Evolutionary conservation across 495 filamentous ascomycete genomes (phyloP).

Genomic region (Aspergillus bertholletiae): DNA sequence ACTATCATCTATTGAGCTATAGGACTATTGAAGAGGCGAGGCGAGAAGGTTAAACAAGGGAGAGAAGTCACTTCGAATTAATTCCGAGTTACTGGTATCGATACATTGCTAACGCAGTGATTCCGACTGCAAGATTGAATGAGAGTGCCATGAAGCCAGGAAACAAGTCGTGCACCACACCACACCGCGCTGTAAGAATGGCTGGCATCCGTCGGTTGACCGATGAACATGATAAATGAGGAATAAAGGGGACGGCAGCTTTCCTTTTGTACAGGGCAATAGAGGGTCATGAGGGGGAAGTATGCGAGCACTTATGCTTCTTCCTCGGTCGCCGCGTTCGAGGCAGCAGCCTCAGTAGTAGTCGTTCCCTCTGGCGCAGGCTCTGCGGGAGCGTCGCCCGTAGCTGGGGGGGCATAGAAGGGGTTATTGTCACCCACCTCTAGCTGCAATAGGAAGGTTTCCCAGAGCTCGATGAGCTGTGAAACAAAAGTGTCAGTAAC

Average conservation of each 20-base stretch:
- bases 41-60: background rate
- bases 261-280: conserved; percentile 16
- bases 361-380: conserved; percentile 18
- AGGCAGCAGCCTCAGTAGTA: conserved; percentile 29
- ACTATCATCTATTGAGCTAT: background rate
- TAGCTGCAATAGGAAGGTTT: conserved; percentile 92
- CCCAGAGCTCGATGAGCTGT: conserved; percentile 98
- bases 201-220: background rate
- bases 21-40: background rate
- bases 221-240: background rate
- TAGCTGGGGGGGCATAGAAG: conserved; percentile 61
- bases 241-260: conserved; percentile 1
- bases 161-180: conserved; percentile 9
- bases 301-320: conserved; percentile 26
- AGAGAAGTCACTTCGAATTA: background rate
- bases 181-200: conserved; percentile 9
- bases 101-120: conserved; percentile 9
- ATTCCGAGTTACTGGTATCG: conserved; percentile 6
- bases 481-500: conserved; percentile 16
- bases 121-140: conserved; percentile 11
- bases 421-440: conserved; percentile 87
- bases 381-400: conserved; percentile 19
- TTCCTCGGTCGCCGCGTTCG: conserved; percentile 28
- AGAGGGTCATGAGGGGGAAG: too few relatives aligned
- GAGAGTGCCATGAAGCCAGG: conserved; percentile 12